Conservation (phyloP, 371 early-diverging fungal species). For the Circinella umbellata region DNA sequence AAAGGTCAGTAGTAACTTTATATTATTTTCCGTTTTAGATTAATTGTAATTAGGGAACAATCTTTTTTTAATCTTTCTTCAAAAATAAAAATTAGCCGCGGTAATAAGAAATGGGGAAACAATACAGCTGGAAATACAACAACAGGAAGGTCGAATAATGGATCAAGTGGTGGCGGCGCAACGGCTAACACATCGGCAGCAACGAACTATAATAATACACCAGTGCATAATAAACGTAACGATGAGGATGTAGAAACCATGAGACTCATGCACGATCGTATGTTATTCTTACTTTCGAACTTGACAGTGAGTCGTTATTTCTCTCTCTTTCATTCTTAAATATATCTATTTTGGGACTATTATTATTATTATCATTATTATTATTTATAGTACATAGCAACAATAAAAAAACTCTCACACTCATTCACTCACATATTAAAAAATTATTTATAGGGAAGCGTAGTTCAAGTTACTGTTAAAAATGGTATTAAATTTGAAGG, state of each 20-base stretch:
- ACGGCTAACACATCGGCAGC: conserved; percentile 14
- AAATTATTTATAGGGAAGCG: conserved; percentile 65
- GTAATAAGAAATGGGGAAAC: conserved; percentile 41
- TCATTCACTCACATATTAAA: not conserved
- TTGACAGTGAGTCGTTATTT: conserved; percentile 63
- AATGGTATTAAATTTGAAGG: conserved; percentile 78
- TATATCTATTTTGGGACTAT: not conserved
- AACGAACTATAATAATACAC: not conserved
- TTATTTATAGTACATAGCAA: too few species aligned
- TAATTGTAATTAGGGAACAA: not conserved
- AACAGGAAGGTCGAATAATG: conserved; percentile 12
- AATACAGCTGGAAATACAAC: conserved; percentile 4
- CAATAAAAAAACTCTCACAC: too few species aligned
- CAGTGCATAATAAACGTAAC: conserved; percentile 8
- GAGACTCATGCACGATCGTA: conserved; percentile 72
- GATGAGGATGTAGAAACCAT: conserved; percentile 31
- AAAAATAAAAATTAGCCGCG: conserved; percentile 22
- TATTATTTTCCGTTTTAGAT: not conserved
- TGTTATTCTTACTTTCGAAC: conserved; percentile 74
- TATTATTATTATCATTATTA: too few species aligned
- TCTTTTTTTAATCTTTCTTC: not conserved
- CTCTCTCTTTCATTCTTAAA: too few species aligned
- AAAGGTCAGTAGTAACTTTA: conserved; percentile 17
- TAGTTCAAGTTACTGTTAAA: conserved; percentile 71
- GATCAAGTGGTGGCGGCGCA: conserved; percentile 21